These are phyloP conservation scores for Kodamaea suecica DNA, from an alignment of 1,139 yeast species.

Conservation along the genomic window DNA sequence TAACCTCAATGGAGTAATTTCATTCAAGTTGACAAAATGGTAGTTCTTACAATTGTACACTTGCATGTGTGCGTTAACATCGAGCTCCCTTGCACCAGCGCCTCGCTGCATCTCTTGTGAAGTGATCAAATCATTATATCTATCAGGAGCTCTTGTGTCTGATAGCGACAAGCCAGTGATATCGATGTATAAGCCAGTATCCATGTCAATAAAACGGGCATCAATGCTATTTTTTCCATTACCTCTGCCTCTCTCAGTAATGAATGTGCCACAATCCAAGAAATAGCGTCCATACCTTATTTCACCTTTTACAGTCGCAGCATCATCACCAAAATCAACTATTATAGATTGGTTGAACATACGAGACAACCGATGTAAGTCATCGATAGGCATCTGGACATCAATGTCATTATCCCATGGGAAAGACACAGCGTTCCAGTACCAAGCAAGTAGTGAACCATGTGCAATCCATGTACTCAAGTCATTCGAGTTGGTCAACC, in stretches of 20 bases:
- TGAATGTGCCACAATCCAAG: conserved; percentile 18
- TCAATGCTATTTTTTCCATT: conserved; percentile 21
- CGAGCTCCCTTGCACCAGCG: conserved; percentile 7
- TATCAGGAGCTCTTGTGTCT: conserved; percentile 11
- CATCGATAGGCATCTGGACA: conserved; percentile 22
- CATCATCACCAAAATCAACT: conserved; percentile 17
- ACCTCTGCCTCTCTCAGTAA: conserved; percentile 15
- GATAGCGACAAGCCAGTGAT: conserved; percentile 20
- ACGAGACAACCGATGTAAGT: conserved; percentile 17
- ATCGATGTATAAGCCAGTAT: conserved; percentile 21
- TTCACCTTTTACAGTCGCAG: conserved; percentile 8
- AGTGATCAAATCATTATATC: conserved; percentile 12
- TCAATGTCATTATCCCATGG: conserved; percentile 24
- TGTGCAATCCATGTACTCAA: conserved; percentile 21
- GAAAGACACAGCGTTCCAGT: conserved; percentile 20
- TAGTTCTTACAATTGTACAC: conserved; percentile 20
- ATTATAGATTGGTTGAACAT: conserved; percentile 17
- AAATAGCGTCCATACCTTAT: conserved; percentile 19
- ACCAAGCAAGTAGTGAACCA: conserved; percentile 20
- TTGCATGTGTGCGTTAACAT: conserved; percentile 12
- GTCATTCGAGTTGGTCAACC: conserved; percentile 27
- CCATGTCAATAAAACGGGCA: conserved; percentile 21
- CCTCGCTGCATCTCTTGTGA: conserved; percentile 6
- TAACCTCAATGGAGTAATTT: conserved; percentile 31
- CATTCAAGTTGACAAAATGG: conserved; percentile 21